Percentiles rank a stretch among this genome's conserved stretches.
Evolutionary conservation across 257 asterid genomes (phyloP).

Genomic region (Ligustrum vulgare): DNA sequence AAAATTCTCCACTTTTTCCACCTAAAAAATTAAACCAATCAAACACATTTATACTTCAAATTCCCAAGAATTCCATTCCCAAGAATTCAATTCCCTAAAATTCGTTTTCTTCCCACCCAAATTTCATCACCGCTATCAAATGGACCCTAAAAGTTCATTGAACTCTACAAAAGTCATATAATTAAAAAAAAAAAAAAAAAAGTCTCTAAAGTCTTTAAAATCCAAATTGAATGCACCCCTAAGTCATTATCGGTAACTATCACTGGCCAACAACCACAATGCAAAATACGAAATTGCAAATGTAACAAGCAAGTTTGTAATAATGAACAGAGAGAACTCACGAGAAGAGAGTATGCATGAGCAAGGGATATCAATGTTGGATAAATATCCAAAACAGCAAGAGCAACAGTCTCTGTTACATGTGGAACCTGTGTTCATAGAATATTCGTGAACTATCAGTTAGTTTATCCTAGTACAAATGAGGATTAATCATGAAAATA

Average conservation of each 20-base stretch:
- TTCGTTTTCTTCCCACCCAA: no score
- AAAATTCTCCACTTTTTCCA: no score
- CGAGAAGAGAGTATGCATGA: constrained; percentile 71
- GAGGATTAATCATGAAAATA: not conserved
- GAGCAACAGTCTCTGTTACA: constrained; percentile 89
- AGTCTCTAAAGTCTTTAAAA: not conserved
- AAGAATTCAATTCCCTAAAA: no score
- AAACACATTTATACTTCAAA: no score
- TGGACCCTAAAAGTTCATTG: no score
- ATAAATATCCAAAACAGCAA: constrained; percentile 80
- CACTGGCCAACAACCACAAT: constrained; percentile 1
- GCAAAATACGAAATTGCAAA: not conserved
- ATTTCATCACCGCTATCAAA: no score
- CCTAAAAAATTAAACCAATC: no score
- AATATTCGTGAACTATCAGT: constrained; percentile 4
- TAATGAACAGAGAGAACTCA: constrained; percentile 40
- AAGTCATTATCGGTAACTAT: not conserved
- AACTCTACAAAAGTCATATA: no score
- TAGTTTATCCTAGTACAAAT: not conserved
- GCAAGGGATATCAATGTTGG: constrained; percentile 89
- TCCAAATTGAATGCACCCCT: not conserved
- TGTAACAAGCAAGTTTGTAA: not conserved
- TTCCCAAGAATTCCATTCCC: no score
- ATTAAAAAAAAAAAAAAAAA: no score
- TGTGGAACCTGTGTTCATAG: constrained; percentile 76